Evolutionary conservation across 352 stramenopile genomes (phyloP).

Genomic region (Phytopythium cucurbitacearum): DNA sequence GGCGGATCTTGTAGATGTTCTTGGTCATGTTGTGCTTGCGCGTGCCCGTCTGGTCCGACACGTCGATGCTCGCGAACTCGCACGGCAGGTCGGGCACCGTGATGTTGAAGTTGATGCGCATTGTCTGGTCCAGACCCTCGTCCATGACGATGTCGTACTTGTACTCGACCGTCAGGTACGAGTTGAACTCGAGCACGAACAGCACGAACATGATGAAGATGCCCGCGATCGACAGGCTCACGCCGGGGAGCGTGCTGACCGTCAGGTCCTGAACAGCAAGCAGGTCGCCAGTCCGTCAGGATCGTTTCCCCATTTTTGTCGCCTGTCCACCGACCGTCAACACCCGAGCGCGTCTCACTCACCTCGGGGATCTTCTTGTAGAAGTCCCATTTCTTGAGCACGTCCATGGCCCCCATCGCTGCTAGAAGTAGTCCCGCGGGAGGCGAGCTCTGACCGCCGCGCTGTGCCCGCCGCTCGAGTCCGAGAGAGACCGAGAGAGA

Average conservation of each 20-base stretch:
- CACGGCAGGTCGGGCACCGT: conserved; percentile 96
- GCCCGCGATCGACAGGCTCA: conserved; percentile 78
- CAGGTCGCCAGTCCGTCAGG: no score
- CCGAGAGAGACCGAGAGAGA: no score
- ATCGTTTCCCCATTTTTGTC: no score
- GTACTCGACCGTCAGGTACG: conserved; percentile 82
- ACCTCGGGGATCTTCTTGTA: conserved; percentile 92
- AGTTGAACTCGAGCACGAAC: conserved; percentile 89
- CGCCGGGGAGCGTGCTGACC: conserved; percentile 79
- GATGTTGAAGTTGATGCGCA: conserved; percentile 99
- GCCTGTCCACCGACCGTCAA: no score
- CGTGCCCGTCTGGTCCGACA: conserved; percentile 96
- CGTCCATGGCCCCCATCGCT: conserved; percentile 79
- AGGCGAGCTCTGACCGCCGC: no score
- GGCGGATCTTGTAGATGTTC: conserved; percentile 96
- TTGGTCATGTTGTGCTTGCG: conserved; percentile 98
- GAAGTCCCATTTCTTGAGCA: conserved; percentile 90
- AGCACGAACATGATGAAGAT: conserved; percentile 89
- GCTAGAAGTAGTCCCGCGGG: no score
- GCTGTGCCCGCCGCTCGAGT: no score
- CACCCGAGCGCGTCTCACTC: conserved; percentile 2
- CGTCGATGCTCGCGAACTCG: conserved; percentile 95
- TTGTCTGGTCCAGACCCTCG: conserved; percentile 75
- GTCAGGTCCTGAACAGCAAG: conserved; percentile 56
- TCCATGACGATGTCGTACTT: conserved; percentile 90